Evolutionary conservation across 2,329 filamentous ascomycete species (phyloP), one percentile per base, ranked within the genome.

Genomic region (Scedosporium aurantiacum): DNA sequence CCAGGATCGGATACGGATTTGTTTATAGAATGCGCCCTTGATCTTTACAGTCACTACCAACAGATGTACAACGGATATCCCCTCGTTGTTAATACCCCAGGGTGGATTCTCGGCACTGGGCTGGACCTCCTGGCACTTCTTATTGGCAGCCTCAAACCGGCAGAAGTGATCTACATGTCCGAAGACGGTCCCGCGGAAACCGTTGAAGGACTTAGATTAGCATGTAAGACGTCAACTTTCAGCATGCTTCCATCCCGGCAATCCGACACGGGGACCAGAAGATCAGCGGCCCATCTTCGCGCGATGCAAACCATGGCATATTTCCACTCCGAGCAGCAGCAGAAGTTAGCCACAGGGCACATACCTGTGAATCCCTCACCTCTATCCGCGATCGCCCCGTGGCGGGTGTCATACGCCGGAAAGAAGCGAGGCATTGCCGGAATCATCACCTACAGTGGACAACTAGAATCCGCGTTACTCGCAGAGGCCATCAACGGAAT

Each of bases 281-380:
- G 86, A 43, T 88, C 85, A 8, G 80, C 87, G 0, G 79, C 82
- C 0, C 85, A 92, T 63, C 72, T 90, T 2, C 77, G 88, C 58
- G 80, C 81, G 5, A 91, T 93, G 87, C 88, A 91, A 66, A 83
- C 80, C n/a, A 86, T 91, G 79, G 86, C 88, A 0, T 93, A 92
- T 67, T 90, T 93, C 67, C 90, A 93, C 68, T 65, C 50, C 37
- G 40, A 60, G 3, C 25, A 55, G 16, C 60, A 62, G 16, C 60
- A 63, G 6, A 25, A 25, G n/a, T 5, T 27, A 10, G n/a, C 21
- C 1, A 16, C 41, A 1, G 6, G 57, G 2, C 64, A 63, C 5
- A 57, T 72, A 21, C 71, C 69, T 54, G 89, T 85, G 82, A 74
- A 79, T 59, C 63, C 77, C 0, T 75, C 73, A 0, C 81, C 87